These are phyloP conservation scores for Mortierella sp. DNA, from an alignment of 371 early-diverging fungal species.

Conservation along the genomic window DNA sequence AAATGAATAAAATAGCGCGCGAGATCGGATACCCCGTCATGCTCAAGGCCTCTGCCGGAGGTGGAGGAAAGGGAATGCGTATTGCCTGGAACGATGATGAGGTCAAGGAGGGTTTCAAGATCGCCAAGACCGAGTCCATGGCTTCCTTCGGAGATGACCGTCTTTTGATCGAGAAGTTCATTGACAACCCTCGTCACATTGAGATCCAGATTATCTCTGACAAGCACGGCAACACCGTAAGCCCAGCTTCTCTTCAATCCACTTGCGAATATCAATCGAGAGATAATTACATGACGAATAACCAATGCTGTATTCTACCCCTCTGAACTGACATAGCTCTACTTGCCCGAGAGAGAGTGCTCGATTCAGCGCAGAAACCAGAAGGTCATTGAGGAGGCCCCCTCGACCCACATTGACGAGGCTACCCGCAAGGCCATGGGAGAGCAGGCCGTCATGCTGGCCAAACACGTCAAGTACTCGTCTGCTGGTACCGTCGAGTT, in stretches of 20 bases:
- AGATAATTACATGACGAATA: not conserved
- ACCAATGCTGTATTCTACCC: not conserved
- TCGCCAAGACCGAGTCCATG: slow-evolving; percentile 89
- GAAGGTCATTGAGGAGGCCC: slow-evolving; percentile 89
- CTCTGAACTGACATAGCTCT: slow-evolving; percentile 60
- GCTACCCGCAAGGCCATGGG: slow-evolving; percentile 83
- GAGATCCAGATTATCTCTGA: slow-evolving; percentile 86
- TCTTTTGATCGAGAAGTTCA: slow-evolving; percentile 94
- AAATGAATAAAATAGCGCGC: slow-evolving; percentile 44
- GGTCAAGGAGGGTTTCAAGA: slow-evolving; percentile 81
- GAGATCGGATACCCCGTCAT: slow-evolving; percentile 87
- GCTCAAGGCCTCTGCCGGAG: slow-evolving; percentile 92
- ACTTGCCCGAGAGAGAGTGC: slow-evolving; percentile 93
- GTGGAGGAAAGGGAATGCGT: slow-evolving; percentile 95
- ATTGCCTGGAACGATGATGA: slow-evolving; percentile 80
- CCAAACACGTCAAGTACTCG: slow-evolving; percentile 86
- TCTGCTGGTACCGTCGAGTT: slow-evolving; percentile 94
- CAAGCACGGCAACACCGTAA: slow-evolving; percentile 70
- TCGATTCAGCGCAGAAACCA: slow-evolving; percentile 94
- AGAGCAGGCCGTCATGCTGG: slow-evolving; percentile 85
- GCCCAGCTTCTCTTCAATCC: not conserved
- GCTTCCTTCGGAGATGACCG: slow-evolving; percentile 93
- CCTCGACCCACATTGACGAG: slow-evolving; percentile 72
- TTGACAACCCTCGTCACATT: slow-evolving; percentile 92
- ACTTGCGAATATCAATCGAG: not conserved